phyloP scores from a whole-genome alignment of 805 yeast species.

The Dipodascopsis tothii region DNA sequence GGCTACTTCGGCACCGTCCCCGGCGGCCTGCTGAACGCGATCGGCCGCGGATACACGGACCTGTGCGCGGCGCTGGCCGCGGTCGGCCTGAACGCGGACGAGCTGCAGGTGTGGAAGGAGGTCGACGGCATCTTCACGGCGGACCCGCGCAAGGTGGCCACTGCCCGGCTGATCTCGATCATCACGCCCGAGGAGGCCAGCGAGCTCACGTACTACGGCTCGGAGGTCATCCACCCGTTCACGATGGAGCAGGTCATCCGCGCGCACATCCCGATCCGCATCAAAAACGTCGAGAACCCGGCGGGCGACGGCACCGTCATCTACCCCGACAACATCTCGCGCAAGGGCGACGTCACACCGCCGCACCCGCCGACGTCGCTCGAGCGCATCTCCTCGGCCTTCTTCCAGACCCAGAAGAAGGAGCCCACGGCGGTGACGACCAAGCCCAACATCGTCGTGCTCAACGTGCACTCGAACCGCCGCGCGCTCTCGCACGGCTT shows the following conservation, averaged over 20 bases:
- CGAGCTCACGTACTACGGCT: slow-evolving; percentile 93
- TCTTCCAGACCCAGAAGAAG: slow-evolving; percentile 32
- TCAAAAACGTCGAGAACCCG: slow-evolving; percentile 93
- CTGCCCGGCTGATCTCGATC: slow-evolving; percentile 72
- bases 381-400: slow-evolving; percentile 40
- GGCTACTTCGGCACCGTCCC: slow-evolving; percentile 96
- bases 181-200: slow-evolving; percentile 99
- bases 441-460: slow-evolving; percentile 81
- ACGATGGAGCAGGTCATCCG: slow-evolving; percentile 98
- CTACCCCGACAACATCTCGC: slow-evolving; percentile 81
- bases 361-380: slow-evolving; percentile 88
- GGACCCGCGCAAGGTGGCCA: slow-evolving; percentile 90
- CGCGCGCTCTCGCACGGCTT: slow-evolving; percentile 91
- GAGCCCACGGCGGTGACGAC: slow-evolving; percentile 92
- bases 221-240: slow-evolving; percentile 97
- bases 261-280: slow-evolving; percentile 92
- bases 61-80: slow-evolving; percentile 95
- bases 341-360: slow-evolving; percentile 83
- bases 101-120: slow-evolving; percentile 96
- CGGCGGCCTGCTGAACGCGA: slow-evolving; percentile 85
- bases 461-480: slow-evolving; percentile 89
- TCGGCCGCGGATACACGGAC: slow-evolving; percentile 97
- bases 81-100: slow-evolving; percentile 86
- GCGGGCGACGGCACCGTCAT: slow-evolving; percentile 87
- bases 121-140: slow-evolving; percentile 99